Conservation (phyloP, 176 grass and related monocot genomes). For the Oryza rufipogon region DNA sequence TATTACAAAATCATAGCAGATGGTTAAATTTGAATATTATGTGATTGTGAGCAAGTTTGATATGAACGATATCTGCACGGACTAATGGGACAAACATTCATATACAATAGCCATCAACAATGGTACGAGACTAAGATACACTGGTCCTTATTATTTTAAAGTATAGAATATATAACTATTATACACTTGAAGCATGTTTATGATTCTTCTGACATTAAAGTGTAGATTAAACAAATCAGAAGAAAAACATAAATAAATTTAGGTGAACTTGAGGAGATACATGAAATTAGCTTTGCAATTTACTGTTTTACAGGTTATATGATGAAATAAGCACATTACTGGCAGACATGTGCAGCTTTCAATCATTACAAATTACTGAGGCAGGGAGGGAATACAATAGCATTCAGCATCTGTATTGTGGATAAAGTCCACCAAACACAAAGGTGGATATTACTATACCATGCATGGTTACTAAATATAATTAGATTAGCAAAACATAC, state of each 20-base stretch:
- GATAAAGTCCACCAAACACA: conserved; percentile 4
- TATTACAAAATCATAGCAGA: conserved; percentile 19
- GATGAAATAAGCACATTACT: background rate
- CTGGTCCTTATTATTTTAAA: background rate
- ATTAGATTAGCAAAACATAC: conserved; percentile 2
- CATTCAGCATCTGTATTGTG: background rate
- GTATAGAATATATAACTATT: background rate
- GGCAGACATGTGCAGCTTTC: background rate
- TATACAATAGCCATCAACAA: background rate
- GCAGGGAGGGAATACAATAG: background rate
- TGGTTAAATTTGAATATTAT: conserved; percentile 3
- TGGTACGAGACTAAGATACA: background rate
- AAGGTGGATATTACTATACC: conserved; percentile 18
- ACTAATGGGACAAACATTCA: background rate
- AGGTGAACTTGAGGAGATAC: background rate
- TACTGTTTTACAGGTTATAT: background rate
- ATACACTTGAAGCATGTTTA: background rate
- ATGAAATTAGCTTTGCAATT: background rate
- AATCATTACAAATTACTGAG: background rate
- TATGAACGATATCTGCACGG: background rate
- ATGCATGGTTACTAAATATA: conserved; percentile 5
- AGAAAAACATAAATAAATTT: background rate
- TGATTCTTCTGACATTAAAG: background rate
- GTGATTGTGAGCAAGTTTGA: conserved; percentile 1
- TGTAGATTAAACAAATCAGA: conserved; percentile 12